These are phyloP conservation scores for Colletotrichum falcatum DNA, from an alignment of 2,329 filamentous ascomycete genomes.

Conservation along the genomic window DNA sequence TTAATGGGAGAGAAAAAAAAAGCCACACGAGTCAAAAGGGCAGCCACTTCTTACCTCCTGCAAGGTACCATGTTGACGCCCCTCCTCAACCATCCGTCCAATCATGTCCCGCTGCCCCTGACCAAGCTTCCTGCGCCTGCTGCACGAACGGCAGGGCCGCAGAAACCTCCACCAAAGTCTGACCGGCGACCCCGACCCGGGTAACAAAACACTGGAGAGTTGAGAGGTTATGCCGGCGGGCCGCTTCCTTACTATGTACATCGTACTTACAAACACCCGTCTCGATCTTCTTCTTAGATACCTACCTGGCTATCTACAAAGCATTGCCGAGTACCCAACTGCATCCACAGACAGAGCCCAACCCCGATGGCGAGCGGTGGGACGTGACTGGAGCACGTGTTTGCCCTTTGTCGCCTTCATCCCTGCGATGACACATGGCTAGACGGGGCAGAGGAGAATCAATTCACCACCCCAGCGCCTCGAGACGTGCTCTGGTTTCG, in stretches of 20 bases:
- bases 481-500: background rate
- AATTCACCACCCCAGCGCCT: slow-evolving; percentile 10
- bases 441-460: background rate
- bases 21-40: background rate
- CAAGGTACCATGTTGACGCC: slow-evolving; percentile 22
- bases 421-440: background rate
- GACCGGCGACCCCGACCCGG: background rate
- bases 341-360: slow-evolving; percentile 18
- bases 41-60: slow-evolving; percentile 22
- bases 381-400: background rate
- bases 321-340: slow-evolving; percentile 32
- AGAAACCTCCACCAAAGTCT: background rate
- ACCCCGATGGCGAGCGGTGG: slow-evolving; percentile 18
- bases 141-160: slow-evolving; percentile 10
- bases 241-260: background rate
- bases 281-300: background rate
- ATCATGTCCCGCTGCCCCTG: slow-evolving; percentile 5
- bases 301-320: slow-evolving; percentile 1
- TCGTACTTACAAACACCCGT: too few relatives aligned
- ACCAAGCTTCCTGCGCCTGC: slow-evolving; percentile 25
- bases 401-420: background rate
- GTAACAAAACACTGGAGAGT: slow-evolving; percentile 7
- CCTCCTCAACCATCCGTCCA: background rate
- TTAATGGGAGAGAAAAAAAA: too few relatives aligned
- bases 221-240: slow-evolving; percentile 8